Evolutionary conservation across 257 asterid species (phyloP), one percentile per base, ranked within the genome.

Genomic region (Parsonsia alboflavescens): DNA sequence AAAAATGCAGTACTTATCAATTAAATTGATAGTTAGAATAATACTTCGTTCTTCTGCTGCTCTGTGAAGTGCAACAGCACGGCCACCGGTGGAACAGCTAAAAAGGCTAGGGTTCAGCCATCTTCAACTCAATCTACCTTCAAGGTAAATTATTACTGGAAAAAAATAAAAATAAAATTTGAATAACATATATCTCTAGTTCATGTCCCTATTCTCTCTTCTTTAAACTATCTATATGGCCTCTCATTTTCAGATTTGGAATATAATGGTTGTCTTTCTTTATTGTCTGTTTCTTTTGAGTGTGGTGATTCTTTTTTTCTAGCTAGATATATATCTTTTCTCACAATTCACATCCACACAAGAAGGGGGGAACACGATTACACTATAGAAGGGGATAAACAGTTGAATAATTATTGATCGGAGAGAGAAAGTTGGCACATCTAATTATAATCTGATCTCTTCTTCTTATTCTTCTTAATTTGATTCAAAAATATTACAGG

Each of bases 71-170:
- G 94, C 77, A 87, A 91, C 69, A 89, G 95, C 82, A 80, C 73
- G 6, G 64, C 71, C 57, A 82, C 83, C 12, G 87, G 89, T 80
- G 93, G 91, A 86, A 83, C 73, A 71, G 57, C 87, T 54, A 92
- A 92, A 90, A 92, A 84, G 77, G 84, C 95, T 33, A 90, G 90
- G 84, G 82, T 84, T 87, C 95, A 88, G 82, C 79, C 87, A 67
- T 78, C 88, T 76, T 82, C 93, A 69, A 76, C 88, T 58, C 94
- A 88, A 57, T 74, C 92, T 49, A 82, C 88, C 68, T 84, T 88
- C 81, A 91, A 91, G 97, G 97, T 87, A 83, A 33, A 33, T 33
- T 33, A 10, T 54, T 1, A 81, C 49, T 77, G 45, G 44, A 21
- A 75, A 42, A 26, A 8, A n/a, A 33, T n/a, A 7, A 46, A 7